A percentile compares a stretch with the other conserved stretches of the same genome.
These are phyloP conservation scores for Cucumis sativus DNA, from an alignment of 306 rosid species.

Conservation along the genomic window Cucumber_9930_V3 NC_026655.2:19561001-19561500, in stretches of 20 bases:
- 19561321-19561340: conserved; percentile 52
- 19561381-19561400: conserved; percentile 50
- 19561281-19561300: conserved; percentile 63
- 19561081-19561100: background rate
- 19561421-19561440: conserved; percentile 23
- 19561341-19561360: conserved; percentile 34
- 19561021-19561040: conserved; percentile 42
- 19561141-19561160: background rate
- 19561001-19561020: conserved; percentile 40
- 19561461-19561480: conserved; percentile 11
- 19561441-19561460: conserved; percentile 8
- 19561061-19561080: background rate
- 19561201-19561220: conserved; percentile 74
- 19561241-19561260: conserved; percentile 58
- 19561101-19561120: background rate
- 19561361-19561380: conserved; percentile 43
- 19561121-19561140: background rate
- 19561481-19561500: conserved; percentile 15
- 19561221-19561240: conserved; percentile 54
- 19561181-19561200: conserved; percentile 44
- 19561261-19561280: conserved; percentile 39
- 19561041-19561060: conserved; percentile 6
- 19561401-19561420: conserved; percentile 45
- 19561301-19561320: conserved; percentile 68
- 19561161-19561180: background rate